Percentiles rank a stretch among this genome's conserved stretches.
Conservation (phyloP, 2,329 filamentous ascomycete species). For the Neonectria coccinea region DNA sequence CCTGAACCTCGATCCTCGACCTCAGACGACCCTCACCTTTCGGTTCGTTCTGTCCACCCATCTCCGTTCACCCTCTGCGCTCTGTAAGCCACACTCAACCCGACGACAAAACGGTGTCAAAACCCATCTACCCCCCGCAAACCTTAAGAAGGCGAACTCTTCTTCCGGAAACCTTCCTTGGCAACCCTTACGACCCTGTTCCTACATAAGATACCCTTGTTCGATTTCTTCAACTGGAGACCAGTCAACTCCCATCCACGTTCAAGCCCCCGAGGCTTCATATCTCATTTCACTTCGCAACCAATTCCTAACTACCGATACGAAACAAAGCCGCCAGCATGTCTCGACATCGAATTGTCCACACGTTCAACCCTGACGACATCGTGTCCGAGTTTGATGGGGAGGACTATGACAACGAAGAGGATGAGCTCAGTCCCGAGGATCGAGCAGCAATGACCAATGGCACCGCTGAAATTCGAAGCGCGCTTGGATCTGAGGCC, state of each 20-base stretch:
- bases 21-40: slow-evolving; percentile 4
- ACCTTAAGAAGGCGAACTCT: slow-evolving; percentile 1
- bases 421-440: slow-evolving; percentile 61
- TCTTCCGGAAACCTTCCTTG: background rate
- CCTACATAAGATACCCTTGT: slow-evolving; percentile 9
- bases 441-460: slow-evolving; percentile 67
- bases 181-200: background rate
- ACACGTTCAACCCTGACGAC: slow-evolving; percentile 62
- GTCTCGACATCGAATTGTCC: slow-evolving; percentile 46
- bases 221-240: slow-evolving; percentile 1
- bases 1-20: slow-evolving; percentile 28
- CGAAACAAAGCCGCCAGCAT: slow-evolving; percentile 27
- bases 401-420: slow-evolving; percentile 59
- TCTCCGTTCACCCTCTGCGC: background rate
- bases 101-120: slow-evolving; percentile 1
- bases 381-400: slow-evolving; percentile 63
- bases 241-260: slow-evolving; percentile 4
- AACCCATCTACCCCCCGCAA: background rate
- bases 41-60: background rate
- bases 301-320: slow-evolving; percentile 1
- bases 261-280: background rate
- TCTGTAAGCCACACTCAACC: background rate
- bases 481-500: slow-evolving; percentile 70
- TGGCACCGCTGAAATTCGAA: slow-evolving; percentile 75
- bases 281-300: background rate